phyloP scores from a whole-genome alignment of 2,329 filamentous ascomycete genomes.

The Helminthosporium solani region DNA sequence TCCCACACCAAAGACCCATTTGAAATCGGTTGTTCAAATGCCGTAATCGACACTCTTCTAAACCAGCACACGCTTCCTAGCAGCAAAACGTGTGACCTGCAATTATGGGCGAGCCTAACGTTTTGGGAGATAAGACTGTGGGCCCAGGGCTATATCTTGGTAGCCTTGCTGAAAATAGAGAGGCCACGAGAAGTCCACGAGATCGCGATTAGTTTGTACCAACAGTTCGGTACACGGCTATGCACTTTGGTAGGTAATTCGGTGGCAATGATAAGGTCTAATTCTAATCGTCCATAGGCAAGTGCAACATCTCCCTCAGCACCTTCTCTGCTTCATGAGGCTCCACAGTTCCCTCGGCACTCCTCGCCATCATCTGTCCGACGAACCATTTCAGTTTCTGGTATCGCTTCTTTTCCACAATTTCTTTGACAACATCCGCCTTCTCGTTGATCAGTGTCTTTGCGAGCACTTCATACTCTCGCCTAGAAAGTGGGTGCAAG shows the following conservation, averaged over 20 bases:
- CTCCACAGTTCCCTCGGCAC: slow-evolving; percentile 62
- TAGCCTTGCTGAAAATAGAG: too few relatives aligned
- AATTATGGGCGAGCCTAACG: too few relatives aligned
- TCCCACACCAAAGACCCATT: too few relatives aligned
- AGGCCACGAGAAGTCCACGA: too few relatives aligned
- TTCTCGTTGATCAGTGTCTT: slow-evolving; percentile 55
- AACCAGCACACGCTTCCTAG: too few relatives aligned
- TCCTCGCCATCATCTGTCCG: slow-evolving; percentile 65
- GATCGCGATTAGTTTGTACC: too few relatives aligned
- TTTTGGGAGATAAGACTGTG: too few relatives aligned
- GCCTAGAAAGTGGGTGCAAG: slow-evolving; percentile 55
- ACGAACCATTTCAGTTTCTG: slow-evolving; percentile 70
- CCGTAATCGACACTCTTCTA: too few relatives aligned
- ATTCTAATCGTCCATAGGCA: slow-evolving; percentile 8
- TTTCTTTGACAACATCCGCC: slow-evolving; percentile 59
- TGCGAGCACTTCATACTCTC: slow-evolving; percentile 59
- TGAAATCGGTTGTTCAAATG: too few relatives aligned
- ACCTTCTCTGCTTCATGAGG: slow-evolving; percentile 58
- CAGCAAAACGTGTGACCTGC: too few relatives aligned
- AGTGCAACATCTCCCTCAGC: slow-evolving; percentile 51
- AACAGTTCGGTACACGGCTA: too few relatives aligned
- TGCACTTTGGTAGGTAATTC: neutral
- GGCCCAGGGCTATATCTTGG: too few relatives aligned
- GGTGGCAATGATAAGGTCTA: neutral
- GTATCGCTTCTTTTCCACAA: slow-evolving; percentile 58